A percentile compares a stretch with the other conserved stretches of the same genome.
Conservation (phyloP, 2,329 filamentous ascomycete species). For the Stachybotrys chlorohalonatus region DNA sequence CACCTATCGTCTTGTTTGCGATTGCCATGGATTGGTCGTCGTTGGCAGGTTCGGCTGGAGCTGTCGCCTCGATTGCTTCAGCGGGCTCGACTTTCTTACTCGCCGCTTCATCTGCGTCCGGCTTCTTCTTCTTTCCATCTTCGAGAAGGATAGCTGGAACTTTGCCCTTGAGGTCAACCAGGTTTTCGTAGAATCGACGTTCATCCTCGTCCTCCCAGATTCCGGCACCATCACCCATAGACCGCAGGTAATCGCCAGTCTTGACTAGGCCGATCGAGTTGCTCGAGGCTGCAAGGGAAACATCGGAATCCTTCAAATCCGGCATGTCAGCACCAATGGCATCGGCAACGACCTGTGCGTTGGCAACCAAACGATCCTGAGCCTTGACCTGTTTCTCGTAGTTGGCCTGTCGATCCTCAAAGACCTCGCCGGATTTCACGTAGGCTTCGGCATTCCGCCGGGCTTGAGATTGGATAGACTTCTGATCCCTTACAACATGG, state of each 20-base stretch:
- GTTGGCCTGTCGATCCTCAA: slow-evolving; percentile 91
- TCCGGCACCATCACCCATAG: slow-evolving; percentile 80
- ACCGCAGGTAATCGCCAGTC: slow-evolving; percentile 83
- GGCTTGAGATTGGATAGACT: slow-evolving; percentile 75
- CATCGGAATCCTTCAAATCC: slow-evolving; percentile 76
- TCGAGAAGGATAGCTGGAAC: slow-evolving; percentile 90
- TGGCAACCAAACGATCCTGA: slow-evolving; percentile 82
- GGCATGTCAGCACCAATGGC: slow-evolving; percentile 88
- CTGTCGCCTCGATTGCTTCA: slow-evolving; percentile 40
- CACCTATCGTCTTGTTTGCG: slow-evolving; percentile 93
- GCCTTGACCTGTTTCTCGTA: slow-evolving; percentile 91
- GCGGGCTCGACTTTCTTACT: slow-evolving; percentile 61
- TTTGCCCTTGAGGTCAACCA: slow-evolving; percentile 91
- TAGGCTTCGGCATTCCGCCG: slow-evolving; percentile 96
- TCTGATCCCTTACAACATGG: slow-evolving; percentile 86
- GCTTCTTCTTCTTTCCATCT: slow-evolving; percentile 89
- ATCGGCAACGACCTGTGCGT: slow-evolving; percentile 86
- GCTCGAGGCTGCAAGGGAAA: slow-evolving; percentile 53
- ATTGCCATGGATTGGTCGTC: slow-evolving; percentile 92
- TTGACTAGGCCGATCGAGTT: slow-evolving; percentile 89
- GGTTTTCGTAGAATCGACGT: slow-evolving; percentile 93
- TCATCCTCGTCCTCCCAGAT: slow-evolving; percentile 99
- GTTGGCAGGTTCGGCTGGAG: slow-evolving; percentile 37
- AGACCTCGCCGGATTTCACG: slow-evolving; percentile 96
- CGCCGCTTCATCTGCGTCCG: slow-evolving; percentile 70